These are phyloP conservation scores for Chlamydomonas sphaeroides DNA, from an alignment of 139 green algal genomes.

Conservation along the genomic window DNA sequence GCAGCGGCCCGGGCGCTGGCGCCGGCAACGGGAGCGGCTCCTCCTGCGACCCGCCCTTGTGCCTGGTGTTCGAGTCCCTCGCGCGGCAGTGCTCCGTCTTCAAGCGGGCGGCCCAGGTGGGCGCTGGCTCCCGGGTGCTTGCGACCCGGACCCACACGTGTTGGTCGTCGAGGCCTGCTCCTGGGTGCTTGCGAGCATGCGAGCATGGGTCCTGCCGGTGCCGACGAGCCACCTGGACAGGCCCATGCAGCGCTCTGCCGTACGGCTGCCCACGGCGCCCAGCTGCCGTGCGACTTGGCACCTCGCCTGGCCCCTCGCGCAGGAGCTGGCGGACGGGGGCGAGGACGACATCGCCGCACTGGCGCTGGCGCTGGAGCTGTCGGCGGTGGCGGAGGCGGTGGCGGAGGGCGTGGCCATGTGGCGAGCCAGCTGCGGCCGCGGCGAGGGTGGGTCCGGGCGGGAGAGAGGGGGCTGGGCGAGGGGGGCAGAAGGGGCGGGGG, in stretches of 20 bases:
- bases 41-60: conserved; percentile 1
- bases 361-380: conserved; percentile 32
- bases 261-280: no score
- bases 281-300: no score
- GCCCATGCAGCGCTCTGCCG: no score
- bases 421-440: neutral
- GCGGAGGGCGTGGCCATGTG: conserved; percentile 8
- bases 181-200: no score
- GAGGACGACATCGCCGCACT: conserved; percentile 35
- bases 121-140: no score
- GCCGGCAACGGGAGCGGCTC: neutral
- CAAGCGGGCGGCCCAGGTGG: conserved; percentile 28
- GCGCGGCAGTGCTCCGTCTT: conserved; percentile 16
- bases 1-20: neutral
- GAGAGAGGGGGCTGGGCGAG: no score
- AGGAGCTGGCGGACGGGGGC: conserved; percentile 35
- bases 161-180: no score
- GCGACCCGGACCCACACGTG: no score
- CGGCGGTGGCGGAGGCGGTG: conserved; percentile 25
- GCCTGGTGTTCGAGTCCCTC: conserved; percentile 1
- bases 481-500: no score
- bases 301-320: neutral
- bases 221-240: no score
- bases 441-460: neutral
- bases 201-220: no score